phyloP scores from a whole-genome alignment of 495 filamentous ascomycete genomes.

The Polyplosphaeria fusca region DNA sequence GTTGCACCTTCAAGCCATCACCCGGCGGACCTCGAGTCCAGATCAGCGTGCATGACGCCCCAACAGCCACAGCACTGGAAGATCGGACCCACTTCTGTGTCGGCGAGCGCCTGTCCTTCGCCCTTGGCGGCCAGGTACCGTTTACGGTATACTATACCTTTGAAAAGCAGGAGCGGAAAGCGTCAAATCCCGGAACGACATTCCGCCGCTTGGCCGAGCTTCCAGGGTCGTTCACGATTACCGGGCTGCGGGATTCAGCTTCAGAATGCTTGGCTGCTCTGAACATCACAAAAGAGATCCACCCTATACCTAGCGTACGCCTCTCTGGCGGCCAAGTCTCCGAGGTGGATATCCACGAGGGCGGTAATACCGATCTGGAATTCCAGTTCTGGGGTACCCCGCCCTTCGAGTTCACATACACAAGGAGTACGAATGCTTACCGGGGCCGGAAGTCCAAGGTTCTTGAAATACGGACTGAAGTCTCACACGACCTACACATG shows the following conservation, averaged over 20 bases:
- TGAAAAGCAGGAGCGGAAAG: conserved; percentile 70
- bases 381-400: conserved; percentile 94
- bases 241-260: conserved; percentile 73
- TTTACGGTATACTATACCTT: conserved; percentile 94
- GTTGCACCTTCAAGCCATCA: conserved; percentile 67
- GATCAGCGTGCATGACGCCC: conserved; percentile 85
- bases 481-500: conserved; percentile 74
- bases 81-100: conserved; percentile 89
- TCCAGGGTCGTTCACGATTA: conserved; percentile 84
- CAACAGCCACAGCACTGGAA: conserved; percentile 83
- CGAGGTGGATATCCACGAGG: conserved; percentile 91
- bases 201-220: conserved; percentile 90
- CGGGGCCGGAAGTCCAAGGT: conserved; percentile 57
- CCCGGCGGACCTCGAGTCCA: conserved; percentile 65
- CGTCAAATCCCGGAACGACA: conserved; percentile 67
- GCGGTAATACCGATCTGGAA: conserved; percentile 82
- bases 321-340: conserved; percentile 76
- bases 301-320: conserved; percentile 83
- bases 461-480: conserved; percentile 83
- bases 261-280: conserved; percentile 78
- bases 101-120: conserved; percentile 86
- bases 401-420: conserved; percentile 97
- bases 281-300: conserved; percentile 74
- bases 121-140: conserved; percentile 79
- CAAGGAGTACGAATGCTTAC: conserved; percentile 79